Evolutionary conservation across 2,329 filamentous ascomycete genomes (phyloP).

Genomic region (Colletotrichum sp.): DNA sequence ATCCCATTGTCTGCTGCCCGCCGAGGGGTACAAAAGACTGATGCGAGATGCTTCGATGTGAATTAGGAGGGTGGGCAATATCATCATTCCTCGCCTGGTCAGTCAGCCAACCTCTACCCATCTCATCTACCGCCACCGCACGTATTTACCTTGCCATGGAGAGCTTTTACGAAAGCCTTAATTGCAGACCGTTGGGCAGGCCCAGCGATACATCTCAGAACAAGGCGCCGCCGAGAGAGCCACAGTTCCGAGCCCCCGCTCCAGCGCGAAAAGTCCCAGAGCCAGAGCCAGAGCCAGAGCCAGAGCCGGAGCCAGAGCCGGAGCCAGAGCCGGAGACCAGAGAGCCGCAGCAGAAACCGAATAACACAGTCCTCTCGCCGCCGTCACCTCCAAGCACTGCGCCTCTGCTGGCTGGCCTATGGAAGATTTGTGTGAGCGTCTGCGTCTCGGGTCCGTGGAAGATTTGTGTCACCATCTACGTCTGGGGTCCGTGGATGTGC

Average conservation of each 20-base stretch:
- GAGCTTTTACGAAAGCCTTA: not conserved
- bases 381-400: not conserved
- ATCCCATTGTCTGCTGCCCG: not conserved
- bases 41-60: not conserved
- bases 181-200: not conserved
- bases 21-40: not conserved
- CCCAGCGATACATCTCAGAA: not conserved
- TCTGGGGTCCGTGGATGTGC: not conserved
- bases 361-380: not conserved
- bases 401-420: not conserved
- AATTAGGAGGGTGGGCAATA: not conserved
- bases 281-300: no score
- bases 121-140: not conserved
- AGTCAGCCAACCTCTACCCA: not conserved
- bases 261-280: not conserved
- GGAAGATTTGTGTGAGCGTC: not conserved
- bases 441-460: no score
- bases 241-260: not conserved
- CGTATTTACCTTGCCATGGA: not conserved
- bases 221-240: not conserved
- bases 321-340: not conserved
- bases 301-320: not conserved
- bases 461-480: not conserved
- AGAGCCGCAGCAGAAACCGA: not conserved
- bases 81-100: not conserved